Evolutionary conservation across 2,329 filamentous ascomycete genomes (phyloP), one percentile per base, ranked within the genome.

Genomic region (Shiraia bambusicola): DNA sequence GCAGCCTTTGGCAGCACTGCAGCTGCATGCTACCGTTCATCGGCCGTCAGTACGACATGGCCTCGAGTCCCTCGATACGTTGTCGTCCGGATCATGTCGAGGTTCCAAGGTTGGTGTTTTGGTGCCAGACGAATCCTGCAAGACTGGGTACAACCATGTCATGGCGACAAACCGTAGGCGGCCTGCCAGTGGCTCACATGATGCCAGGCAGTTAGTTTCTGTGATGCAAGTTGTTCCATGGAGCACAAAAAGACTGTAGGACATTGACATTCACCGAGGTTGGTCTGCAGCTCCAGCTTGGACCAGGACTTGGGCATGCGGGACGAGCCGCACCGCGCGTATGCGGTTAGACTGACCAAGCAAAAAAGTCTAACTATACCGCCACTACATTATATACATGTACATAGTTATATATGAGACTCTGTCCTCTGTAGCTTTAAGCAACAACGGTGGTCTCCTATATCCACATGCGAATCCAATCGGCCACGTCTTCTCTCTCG

Each of bases 271-370:
- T n/a, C n/a, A n/a, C n/a, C n/a, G n/a, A n/a, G n/a, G n/a, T n/a
- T 8, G 17, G 31, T n/a, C 11, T 16, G 24, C 19, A 16, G 29
- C 29, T 14, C 11, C 19, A 16, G 29, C 29, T 14, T 7, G 31
- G 10, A 10, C 16, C 35, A 30, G 25, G 35, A 38, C 31, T 38
- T 25, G 35, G 25, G 26, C 16, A n/a, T 19, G 34, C 35, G 35
- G 35, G 25, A 28, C 35, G 35, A 31, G 35, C 35, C 35, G 35
- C 26, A 16, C 28, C 28, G 28, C 28, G 10, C 31, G 11, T 27
- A 28, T 37, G 10, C 26, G 34, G 34, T 37, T 37, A 37, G 34
- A 17, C 34, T 35, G 11, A 4, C 19, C 19, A 22, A 8, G 19
- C n/a, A n/a, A 22, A 4, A 22, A 22, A 22, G 19, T 22, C 8